phyloP scores from a whole-genome alignment of 805 yeast species.

The Novakomyces olei region DNA sequence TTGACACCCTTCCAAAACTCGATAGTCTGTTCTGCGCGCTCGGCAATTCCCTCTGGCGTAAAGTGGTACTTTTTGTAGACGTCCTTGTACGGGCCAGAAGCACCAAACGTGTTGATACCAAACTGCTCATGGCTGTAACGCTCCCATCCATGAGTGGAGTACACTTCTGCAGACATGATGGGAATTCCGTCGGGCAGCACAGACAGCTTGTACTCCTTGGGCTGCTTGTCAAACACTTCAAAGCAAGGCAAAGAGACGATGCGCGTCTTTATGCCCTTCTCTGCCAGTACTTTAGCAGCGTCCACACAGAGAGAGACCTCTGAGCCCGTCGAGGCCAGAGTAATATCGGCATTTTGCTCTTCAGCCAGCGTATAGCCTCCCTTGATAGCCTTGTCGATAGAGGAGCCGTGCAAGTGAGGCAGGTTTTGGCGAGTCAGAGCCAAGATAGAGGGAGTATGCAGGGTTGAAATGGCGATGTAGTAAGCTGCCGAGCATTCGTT shows the following conservation, averaged over 20 bases:
- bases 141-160: constrained; percentile 80
- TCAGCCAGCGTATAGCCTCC: constrained; percentile 78
- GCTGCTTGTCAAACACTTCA: constrained; percentile 69
- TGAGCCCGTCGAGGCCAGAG: constrained; percentile 79
- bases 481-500: constrained; percentile 33
- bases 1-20: constrained; percentile 57
- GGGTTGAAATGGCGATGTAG: constrained; percentile 34
- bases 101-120: constrained; percentile 91
- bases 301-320: constrained; percentile 71
- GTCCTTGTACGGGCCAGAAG: constrained; percentile 72
- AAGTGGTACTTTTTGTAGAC: constrained; percentile 72
- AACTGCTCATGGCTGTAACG: constrained; percentile 91
- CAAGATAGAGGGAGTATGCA: constrained; percentile 42
- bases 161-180: constrained; percentile 78
- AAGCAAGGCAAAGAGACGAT: constrained; percentile 89
- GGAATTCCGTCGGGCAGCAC: constrained; percentile 93
- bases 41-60: constrained; percentile 80
- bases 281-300: constrained; percentile 50
- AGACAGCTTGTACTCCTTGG: constrained; percentile 54
- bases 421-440: constrained; percentile 61
- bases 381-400: constrained; percentile 72
- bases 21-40: constrained; percentile 59
- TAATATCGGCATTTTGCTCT: constrained; percentile 36
- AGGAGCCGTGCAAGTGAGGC: constrained; percentile 81
- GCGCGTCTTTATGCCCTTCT: constrained; percentile 47